phyloP scores from a whole-genome alignment of 805 yeast genomes.

The Candida railenensis region DNA sequence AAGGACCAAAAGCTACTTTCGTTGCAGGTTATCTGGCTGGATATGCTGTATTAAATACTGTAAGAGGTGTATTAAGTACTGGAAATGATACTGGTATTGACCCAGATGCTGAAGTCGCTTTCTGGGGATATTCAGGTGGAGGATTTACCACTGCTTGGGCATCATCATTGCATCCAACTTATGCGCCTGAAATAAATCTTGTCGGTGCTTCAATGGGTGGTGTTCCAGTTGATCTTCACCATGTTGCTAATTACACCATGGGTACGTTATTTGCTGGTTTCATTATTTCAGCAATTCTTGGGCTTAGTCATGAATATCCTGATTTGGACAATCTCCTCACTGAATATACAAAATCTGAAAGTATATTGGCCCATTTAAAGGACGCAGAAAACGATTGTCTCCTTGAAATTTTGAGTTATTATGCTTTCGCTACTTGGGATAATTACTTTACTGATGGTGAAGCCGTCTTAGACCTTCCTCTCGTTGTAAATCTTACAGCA shows the following conservation, averaged over 20 bases:
- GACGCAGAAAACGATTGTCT: background rate
- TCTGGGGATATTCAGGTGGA: conserved; percentile 43
- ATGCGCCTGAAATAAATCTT: conserved; percentile 5
- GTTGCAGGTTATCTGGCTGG: conserved; percentile 31
- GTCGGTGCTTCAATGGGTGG: conserved; percentile 32
- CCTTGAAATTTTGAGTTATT: background rate
- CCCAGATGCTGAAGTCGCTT: conserved; percentile 16
- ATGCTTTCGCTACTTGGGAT: background rate
- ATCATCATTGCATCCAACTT: conserved; percentile 25
- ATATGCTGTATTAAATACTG: conserved; percentile 26
- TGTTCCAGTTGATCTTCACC: conserved; percentile 21
- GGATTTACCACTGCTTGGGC: conserved; percentile 40
- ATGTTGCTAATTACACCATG: conserved; percentile 15
- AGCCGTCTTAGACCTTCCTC: conserved; percentile 1
- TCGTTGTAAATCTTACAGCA: conserved; percentile 2
- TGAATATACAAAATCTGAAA: conserved; percentile 2
- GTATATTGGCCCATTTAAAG: conserved; percentile 1
- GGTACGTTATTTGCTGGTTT: conserved; percentile 24
- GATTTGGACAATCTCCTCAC: conserved; percentile 11
- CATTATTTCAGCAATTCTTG: conserved; percentile 19
- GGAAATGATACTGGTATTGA: conserved; percentile 17
- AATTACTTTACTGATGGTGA: conserved; percentile 6
- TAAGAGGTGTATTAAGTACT: conserved; percentile 24
- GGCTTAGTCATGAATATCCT: conserved; percentile 25
- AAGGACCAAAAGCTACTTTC: conserved; percentile 32